A percentile compares a stretch with the other conserved stretches of the same genome.
phyloP scores from a whole-genome alignment of 805 yeast species.

The Diddensiella transvaalensis region DNA sequence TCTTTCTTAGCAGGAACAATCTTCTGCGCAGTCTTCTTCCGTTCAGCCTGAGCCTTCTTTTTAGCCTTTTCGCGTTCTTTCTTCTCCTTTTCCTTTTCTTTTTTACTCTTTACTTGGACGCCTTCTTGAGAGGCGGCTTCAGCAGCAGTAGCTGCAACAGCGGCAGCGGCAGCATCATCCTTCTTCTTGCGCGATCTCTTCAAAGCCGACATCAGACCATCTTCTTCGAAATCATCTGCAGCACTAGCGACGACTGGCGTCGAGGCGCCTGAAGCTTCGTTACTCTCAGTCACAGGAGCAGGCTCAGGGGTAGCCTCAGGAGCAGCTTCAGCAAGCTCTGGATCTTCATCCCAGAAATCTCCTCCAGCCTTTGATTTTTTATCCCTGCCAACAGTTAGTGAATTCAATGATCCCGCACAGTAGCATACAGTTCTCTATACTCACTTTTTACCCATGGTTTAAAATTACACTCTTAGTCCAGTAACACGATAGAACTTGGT shows the following conservation, averaged over 20 bases:
- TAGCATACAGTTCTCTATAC: constrained; percentile 16
- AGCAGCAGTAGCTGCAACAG: constrained; percentile 30
- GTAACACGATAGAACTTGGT: too few relatives aligned
- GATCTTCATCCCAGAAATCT: constrained; percentile 78
- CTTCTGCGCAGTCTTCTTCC: constrained; percentile 69
- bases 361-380: constrained; percentile 66
- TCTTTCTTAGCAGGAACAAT: constrained; percentile 46
- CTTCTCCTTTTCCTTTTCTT: constrained; percentile 94
- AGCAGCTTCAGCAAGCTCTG: constrained; percentile 45
- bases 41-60: constrained; percentile 86
- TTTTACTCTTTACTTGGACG: constrained; percentile 80
- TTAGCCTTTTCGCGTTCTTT: constrained; percentile 61
- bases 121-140: constrained; percentile 42
- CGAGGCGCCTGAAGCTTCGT: constrained; percentile 23
- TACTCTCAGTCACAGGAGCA: constrained; percentile 27
- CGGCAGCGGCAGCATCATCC: constrained; percentile 59
- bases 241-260: constrained; percentile 32
- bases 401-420: too few relatives aligned
- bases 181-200: constrained; percentile 76
- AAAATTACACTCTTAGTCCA: too few relatives aligned
- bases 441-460: constrained; percentile 49
- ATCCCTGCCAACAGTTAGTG: constrained; percentile 38
- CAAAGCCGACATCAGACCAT: constrained; percentile 71
- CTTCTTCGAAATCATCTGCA: constrained; percentile 32
- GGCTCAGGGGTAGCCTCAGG: constrained; percentile 31